phyloP scores from a whole-genome alignment of 2,329 filamentous ascomycete species.

The Fusarium zealandicum region DNA sequence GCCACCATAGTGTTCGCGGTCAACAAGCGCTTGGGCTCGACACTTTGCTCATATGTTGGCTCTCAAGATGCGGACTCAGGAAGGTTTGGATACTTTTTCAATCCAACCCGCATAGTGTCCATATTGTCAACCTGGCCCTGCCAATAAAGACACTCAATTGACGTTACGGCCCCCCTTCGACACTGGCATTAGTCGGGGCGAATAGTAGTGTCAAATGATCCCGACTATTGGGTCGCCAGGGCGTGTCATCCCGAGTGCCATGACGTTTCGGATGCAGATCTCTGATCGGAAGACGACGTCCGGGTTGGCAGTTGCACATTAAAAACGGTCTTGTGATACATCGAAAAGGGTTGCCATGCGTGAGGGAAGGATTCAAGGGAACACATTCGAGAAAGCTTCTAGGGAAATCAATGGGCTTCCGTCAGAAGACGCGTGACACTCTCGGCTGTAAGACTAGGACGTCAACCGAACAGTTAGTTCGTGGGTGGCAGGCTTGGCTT shows the following conservation, averaged over 20 bases:
- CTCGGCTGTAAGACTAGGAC: too few species aligned
- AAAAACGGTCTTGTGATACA: constrained; percentile 6
- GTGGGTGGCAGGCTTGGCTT: background rate
- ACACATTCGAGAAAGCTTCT: background rate
- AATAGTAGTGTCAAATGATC: constrained; percentile 29
- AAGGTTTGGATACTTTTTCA: background rate
- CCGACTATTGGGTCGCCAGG: constrained; percentile 16
- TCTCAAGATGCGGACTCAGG: too few species aligned
- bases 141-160: constrained; percentile 30
- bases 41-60: too few species aligned
- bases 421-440: background rate
- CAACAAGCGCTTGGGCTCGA: too few species aligned
- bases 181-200: background rate
- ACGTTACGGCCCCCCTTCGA: constrained; percentile 13
- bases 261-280: constrained; percentile 23
- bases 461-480: too few species aligned
- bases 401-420: background rate
- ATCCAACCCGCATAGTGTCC: constrained; percentile 21
- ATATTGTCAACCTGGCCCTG: constrained; percentile 21
- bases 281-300: constrained; percentile 9
- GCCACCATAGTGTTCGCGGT: too few species aligned
- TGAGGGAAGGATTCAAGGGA: constrained; percentile 7
- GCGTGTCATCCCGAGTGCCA: constrained; percentile 17
- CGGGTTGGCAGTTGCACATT: constrained; percentile 19
- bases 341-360: background rate